These are phyloP conservation scores for Suillus luteus DNA, from an alignment of 768 basidiomycete species.

Conservation along the genomic window DNA sequence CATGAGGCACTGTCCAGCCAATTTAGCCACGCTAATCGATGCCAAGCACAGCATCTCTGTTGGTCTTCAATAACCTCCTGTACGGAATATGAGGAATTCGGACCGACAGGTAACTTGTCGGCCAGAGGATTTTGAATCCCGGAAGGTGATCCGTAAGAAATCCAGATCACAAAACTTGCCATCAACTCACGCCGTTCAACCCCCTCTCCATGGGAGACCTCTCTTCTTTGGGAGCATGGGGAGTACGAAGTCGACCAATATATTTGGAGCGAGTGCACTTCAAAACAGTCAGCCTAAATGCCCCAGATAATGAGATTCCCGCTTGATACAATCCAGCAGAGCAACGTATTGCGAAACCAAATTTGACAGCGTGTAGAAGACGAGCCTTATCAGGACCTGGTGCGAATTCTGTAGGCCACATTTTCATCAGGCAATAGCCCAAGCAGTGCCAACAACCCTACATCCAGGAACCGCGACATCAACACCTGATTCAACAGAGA, in stretches of 20 bases:
- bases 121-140: neutral
- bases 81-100: neutral
- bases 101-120: too few species aligned
- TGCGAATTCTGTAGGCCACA: neutral
- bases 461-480: neutral
- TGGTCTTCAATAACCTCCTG: neutral
- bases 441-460: neutral
- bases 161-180: neutral
- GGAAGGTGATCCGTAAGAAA: neutral
- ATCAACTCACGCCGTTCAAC: neutral
- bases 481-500: conserved; percentile 2
- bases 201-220: neutral
- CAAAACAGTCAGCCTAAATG: neutral
- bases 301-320: neutral
- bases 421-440: neutral
- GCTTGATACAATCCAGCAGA: neutral
- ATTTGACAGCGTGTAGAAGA: neutral
- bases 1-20: neutral
- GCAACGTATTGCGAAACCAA: neutral
- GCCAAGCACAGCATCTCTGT: neutral
- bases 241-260: neutral
- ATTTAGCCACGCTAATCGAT: neutral
- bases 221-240: neutral
- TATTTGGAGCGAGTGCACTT: too few species aligned
- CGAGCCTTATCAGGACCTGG: neutral